These are phyloP conservation scores for Kodamaea hsintzibuensis DNA, from an alignment of 805 yeast species.

Conservation along the genomic window DNA sequence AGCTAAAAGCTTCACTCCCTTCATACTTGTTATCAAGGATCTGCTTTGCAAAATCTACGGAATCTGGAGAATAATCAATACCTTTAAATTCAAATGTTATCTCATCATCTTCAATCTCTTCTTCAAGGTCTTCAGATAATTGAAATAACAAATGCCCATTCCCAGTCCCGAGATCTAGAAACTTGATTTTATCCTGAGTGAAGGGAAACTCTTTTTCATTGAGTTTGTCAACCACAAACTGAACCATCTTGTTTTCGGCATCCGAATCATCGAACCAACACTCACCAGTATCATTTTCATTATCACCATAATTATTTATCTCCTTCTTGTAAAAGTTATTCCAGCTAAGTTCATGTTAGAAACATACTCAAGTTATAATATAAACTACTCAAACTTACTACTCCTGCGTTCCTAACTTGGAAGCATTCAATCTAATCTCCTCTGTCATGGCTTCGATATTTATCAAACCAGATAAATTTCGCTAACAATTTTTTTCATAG, in stretches of 20 bases:
- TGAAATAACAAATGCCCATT: constrained; percentile 87
- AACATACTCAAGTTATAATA: not conserved
- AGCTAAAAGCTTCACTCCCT: constrained; percentile 44
- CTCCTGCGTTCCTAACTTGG: constrained; percentile 82
- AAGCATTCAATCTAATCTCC: constrained; percentile 58
- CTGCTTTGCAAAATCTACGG: constrained; percentile 71
- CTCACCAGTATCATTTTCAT: constrained; percentile 88
- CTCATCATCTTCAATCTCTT: constrained; percentile 16
- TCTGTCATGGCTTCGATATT: constrained; percentile 11
- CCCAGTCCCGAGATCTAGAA: constrained; percentile 92
- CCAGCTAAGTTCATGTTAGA: constrained; percentile 56
- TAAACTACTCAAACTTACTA: constrained; percentile 48
- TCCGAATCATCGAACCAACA: constrained; percentile 96
- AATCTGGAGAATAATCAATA: constrained; percentile 80
- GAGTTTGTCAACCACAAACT: constrained; percentile 58
- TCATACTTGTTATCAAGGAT: constrained; percentile 48
- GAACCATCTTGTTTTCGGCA: constrained; percentile 84
- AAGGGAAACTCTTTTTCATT: constrained; percentile 29
- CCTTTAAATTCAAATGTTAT: constrained; percentile 46
- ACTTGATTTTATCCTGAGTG: constrained; percentile 29
- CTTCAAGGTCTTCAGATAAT: constrained; percentile 61
- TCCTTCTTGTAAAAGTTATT: constrained; percentile 81
- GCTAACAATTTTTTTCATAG: not conserved
- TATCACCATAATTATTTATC: constrained; percentile 64
- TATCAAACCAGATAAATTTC: not conserved